A percentile compares a stretch with the other conserved stretches of the same genome.
Conservation (phyloP, 495 filamentous ascomycete species). For the Annulohypoxylon maeteangense region DNA sequence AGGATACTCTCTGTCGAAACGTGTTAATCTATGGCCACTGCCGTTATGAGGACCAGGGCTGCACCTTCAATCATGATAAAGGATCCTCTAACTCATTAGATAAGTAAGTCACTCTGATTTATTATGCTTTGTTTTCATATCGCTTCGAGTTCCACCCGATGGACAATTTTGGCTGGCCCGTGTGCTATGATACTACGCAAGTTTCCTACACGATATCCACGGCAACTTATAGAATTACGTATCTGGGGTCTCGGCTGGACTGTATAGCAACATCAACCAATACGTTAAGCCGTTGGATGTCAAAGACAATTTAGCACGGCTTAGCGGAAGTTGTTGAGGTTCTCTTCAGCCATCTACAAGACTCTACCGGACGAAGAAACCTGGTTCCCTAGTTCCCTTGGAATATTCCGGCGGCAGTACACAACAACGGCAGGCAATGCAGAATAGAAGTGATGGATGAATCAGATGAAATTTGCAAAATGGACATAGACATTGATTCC, state of each 20-base stretch:
- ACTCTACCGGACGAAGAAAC: neutral
- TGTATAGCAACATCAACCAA: slow-evolving; percentile 19
- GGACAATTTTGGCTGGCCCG: slow-evolving; percentile 14
- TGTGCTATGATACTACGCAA: slow-evolving; percentile 12
- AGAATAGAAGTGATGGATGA: neutral
- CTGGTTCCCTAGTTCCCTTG: neutral
- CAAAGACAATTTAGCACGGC: neutral
- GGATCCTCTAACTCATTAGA: slow-evolving; percentile 60
- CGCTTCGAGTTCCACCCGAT: neutral
- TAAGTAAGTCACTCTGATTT: slow-evolving; percentile 60
- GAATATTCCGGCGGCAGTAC: neutral
- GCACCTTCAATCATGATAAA: slow-evolving; percentile 91
- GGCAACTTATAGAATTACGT: slow-evolving; percentile 11
- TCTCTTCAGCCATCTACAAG: neutral
- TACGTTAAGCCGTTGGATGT: slow-evolving; percentile 6
- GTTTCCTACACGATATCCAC: slow-evolving; percentile 10
- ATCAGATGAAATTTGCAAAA: neutral
- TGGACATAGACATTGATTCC: neutral
- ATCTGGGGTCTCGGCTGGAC: neutral
- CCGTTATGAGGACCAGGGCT: slow-evolving; percentile 90
- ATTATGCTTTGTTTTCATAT: neutral
- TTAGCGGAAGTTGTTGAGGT: neutral
- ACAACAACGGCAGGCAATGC: too few relatives aligned
- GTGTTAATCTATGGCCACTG: slow-evolving; percentile 94
- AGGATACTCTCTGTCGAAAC: slow-evolving; percentile 92